Evolutionary conservation across 495 filamentous ascomycete genomes (phyloP), one percentile per base, ranked within the genome.

Genomic region (Podospora pseudocomata): DNA sequence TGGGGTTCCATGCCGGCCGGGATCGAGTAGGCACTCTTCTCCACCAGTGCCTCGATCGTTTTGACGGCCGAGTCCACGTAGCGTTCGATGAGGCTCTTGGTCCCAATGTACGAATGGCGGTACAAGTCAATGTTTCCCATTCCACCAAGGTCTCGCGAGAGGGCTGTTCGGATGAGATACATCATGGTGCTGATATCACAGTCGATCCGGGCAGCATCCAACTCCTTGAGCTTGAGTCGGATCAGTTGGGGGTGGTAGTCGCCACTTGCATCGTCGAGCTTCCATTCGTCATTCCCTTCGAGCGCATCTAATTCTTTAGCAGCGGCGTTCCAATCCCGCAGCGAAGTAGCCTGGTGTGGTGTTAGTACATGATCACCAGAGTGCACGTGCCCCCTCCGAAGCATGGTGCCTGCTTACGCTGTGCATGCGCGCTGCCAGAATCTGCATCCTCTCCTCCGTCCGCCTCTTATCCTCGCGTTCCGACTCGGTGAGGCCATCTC

Each of bases 81-180:
- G 18, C 84, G 82, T 77, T 97, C 94, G 67, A 97, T 92, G 59
- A 97, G 78, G 39, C 84, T 80, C 77, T 97, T 97, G 1, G 94
- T 97, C 3, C 94, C 94, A 34, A 90, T 86, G 74, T 95, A 89
- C 2, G 91, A 90, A 73, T 96, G 91, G 64, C 87, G 88, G 79
- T 97, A 97, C 6, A 97, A 86, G 58, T 87, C 85, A 11, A 89
- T 83, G 76, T 93, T 91, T 63, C 90, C 92, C 90, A 97, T 97
- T 68, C 88, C 90, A 13, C 92, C 94, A 44, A 97, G 74, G 70
- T 92, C 88, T 34, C 94, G 89, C 39, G 90, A 92, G 64, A 97
- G 76, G 5, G 90, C 83, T 0, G 94, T 97, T 54, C 94, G 88
- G 49, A 97, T 82, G 30, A 94, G 83, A 70, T 91, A 90, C 67